Base-by-base conservation (phyloP, 192 early-diverging fungal species). In the Coemansia sp. region DNA sequence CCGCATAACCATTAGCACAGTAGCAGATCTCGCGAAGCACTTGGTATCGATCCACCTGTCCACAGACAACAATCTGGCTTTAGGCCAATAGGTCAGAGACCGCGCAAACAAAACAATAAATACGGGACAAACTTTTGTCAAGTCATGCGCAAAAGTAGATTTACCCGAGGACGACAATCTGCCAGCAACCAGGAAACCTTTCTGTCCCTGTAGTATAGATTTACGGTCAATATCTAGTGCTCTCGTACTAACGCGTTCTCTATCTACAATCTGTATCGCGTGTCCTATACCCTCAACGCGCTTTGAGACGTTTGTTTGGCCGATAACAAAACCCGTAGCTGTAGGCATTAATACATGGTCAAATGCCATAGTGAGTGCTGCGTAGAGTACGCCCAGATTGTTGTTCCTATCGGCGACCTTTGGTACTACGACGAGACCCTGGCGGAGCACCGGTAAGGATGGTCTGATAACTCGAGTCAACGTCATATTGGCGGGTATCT, bases 311-410 rank as follows among this genome's bases (percentile, higher is more conserved):
- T 66, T 46, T 0, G 63, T 41, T n/a, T 77, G 70, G 20, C 70
- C 75, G 10, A 72, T 72, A 2, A 38, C 52, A 42, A 40, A 72
- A 1, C 57, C 59, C 5, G 57, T n/a, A 2, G 20, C 31, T 1
- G 16, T 33, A 7, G 77, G 55, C 72, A 79, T 71, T 11, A 79
- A 2, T n/a, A 79, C 24, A 13, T 79, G 71, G 59, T 74, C 72
- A 15, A 79, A 52, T 11, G 65, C 67, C 15, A 67, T 55, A 40
- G 65, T 49, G 18, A 79, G 65, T 0, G 77, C 67, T 1, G 77
- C 77, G 36, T 79, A 71, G 18, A 79, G 33, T 9, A 79, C 61
- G 7, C 65, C 63, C 18, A 71, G 29, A 42, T 10, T 55, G 4
- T 29, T 33, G 34, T 74, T 67, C 5, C 16, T 20, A n/a, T 79